Evolutionary conservation across 768 basidiomycete genomes (phyloP).

Genomic region (Mycena chlorophos): DNA sequence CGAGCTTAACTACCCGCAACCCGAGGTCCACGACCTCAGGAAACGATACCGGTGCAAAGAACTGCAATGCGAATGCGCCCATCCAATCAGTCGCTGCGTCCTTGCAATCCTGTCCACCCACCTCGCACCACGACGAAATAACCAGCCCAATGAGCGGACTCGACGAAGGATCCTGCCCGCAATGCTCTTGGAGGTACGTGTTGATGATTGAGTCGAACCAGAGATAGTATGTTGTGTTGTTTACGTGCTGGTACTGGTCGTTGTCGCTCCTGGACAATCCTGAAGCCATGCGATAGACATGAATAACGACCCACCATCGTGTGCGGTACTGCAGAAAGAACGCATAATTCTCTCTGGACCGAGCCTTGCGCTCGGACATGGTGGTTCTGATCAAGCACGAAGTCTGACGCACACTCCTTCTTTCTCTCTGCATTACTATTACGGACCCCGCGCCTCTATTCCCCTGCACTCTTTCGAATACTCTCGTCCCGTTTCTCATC

Average conservation of each 20-base stretch:
- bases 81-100: neutral
- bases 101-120: conserved; percentile 22
- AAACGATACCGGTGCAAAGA: conserved; percentile 72
- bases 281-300: neutral
- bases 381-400: neutral
- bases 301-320: conserved; percentile 11
- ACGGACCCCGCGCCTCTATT: too few relatives aligned
- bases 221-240: conserved; percentile 80
- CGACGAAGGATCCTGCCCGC: conserved; percentile 51
- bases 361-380: conserved; percentile 5
- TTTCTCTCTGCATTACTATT: too few relatives aligned
- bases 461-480: too few relatives aligned
- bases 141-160: conserved; percentile 71
- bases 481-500: too few relatives aligned
- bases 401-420: neutral
- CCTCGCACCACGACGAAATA: conserved; percentile 74
- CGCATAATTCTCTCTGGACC: conserved; percentile 14
- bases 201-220: conserved; percentile 83
- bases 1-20: conserved; percentile 64
- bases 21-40: conserved; percentile 72
- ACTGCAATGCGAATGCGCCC: conserved; percentile 39
- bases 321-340: conserved; percentile 19
- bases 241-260: conserved; percentile 81
- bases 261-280: conserved; percentile 69
- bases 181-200: conserved; percentile 69